These are phyloP conservation scores for Parachaetomium inaequale DNA, from an alignment of 495 filamentous ascomycete genomes.

Conservation along the genomic window DNA sequence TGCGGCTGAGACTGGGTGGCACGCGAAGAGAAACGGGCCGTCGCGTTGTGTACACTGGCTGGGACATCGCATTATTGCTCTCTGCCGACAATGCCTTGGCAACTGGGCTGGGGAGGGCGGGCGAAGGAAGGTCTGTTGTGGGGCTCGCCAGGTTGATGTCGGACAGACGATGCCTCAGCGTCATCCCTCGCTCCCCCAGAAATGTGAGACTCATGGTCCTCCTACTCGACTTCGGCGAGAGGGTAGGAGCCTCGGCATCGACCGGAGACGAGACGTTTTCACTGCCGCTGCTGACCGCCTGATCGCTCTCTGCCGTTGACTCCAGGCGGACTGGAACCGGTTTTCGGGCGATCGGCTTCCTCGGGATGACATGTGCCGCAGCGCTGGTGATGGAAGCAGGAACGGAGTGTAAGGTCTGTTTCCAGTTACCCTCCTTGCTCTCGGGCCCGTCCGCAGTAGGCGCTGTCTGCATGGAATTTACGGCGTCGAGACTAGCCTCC, in stretches of 20 bases:
- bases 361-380: constrained; percentile 29
- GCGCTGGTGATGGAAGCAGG: constrained; percentile 29
- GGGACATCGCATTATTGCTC: constrained; percentile 24
- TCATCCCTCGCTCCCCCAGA: constrained; percentile 12
- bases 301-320: neutral
- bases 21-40: constrained; percentile 37
- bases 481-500: constrained; percentile 31
- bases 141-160: constrained; percentile 7
- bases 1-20: constrained; percentile 33
- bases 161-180: neutral
- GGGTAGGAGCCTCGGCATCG: neutral
- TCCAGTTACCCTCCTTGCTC: constrained; percentile 26
- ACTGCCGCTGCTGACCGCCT: neutral
- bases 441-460: constrained; percentile 14
- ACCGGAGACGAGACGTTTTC: neutral
- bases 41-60: constrained; percentile 37
- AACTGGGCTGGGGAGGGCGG: constrained; percentile 27
- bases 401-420: constrained; percentile 28
- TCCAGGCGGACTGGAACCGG: constrained; percentile 29
- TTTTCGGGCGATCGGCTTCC: constrained; percentile 37
- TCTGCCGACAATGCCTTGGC: constrained; percentile 27
- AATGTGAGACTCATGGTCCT: constrained; percentile 26
- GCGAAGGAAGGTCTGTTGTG: constrained; percentile 23
- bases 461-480: constrained; percentile 17
- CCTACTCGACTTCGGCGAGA: constrained; percentile 11